Percentiles rank a stretch among this genome's conserved stretches.
phyloP scores from a whole-genome alignment of 768 basidiomycete species.

The Psilocybe cyanescens region DNA sequence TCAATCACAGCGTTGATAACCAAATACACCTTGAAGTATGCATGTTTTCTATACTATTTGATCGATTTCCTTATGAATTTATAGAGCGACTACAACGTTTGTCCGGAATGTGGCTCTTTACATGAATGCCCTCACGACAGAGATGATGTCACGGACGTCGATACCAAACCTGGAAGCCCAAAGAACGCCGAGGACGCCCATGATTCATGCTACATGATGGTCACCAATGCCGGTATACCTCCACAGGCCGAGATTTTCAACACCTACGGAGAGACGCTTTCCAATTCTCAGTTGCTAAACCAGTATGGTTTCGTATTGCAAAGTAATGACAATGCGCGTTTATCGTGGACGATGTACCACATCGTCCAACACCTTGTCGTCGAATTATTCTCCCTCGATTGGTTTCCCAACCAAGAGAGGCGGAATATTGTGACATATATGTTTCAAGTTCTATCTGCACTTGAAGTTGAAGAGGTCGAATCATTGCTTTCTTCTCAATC shows the following conservation, averaged over 20 bases:
- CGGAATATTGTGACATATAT: not conserved
- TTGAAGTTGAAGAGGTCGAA: not conserved
- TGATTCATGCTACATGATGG: slow-evolving; percentile 67
- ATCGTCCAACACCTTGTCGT: slow-evolving; percentile 15
- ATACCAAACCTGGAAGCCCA: not conserved
- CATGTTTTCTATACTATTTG: not conserved
- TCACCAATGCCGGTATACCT: slow-evolving; percentile 54
- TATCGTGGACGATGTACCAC: slow-evolving; percentile 45
- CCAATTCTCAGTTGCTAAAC: slow-evolving; percentile 66
- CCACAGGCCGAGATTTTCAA: slow-evolving; percentile 70
- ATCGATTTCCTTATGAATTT: slow-evolving; percentile 1
- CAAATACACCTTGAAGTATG: slow-evolving; percentile 76
- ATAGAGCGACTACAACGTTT: slow-evolving; percentile 77
- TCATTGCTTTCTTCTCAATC: slow-evolving; percentile 13
- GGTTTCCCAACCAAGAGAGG: not conserved
- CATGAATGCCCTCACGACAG: slow-evolving; percentile 68
- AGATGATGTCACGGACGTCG: slow-evolving; percentile 28
- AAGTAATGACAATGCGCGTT: slow-evolving; percentile 67
- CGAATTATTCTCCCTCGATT: not conserved
- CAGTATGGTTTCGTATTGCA: slow-evolving; percentile 81
- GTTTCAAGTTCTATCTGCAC: not conserved
- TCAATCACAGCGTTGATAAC: slow-evolving; percentile 73
- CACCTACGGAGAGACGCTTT: slow-evolving; percentile 70
- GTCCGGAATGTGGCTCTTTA: slow-evolving; percentile 70
- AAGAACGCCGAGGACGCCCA: slow-evolving; percentile 17